Evolutionary conservation across 164 flowering plant genomes (phyloP), one percentile per base, ranked within the genome.

Genomic region (Aristolochia fimbriata): DNA sequence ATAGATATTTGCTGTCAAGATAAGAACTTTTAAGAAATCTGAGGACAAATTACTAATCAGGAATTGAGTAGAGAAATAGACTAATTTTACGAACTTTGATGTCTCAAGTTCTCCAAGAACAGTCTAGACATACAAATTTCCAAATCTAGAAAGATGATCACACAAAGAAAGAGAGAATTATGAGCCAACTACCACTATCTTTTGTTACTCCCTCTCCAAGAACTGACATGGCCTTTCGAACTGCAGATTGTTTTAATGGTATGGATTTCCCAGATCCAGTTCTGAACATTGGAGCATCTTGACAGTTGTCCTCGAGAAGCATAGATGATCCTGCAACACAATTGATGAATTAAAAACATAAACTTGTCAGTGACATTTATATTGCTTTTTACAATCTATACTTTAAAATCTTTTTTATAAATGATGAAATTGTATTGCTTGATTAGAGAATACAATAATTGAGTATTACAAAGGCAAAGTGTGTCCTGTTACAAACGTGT

Each of bases 241-340:
- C 48, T 17, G 67, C 57, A 48, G 56, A 56, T 11, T 56, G 41
- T 47, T 47, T 57, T 14, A 49, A 47, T 21, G 16, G 55, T 19
- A 64, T 55, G 15, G 67, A 25, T 41, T 64, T 64, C 27, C 67
- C 61, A 14, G 25, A 57, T n/a, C 61, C 66, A 10, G 66, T 55
- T 55, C 24, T 27, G 53, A 63, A 63, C 60, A 55, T 37, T 5
- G 47, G 65, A 23, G 48, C 43, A 24, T 49, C 45, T 60, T 41
- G 53, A 60, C 23, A 47, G 20, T 27, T 50, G 6, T 46, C 25
- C 30, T 31, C 31, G 5, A 65, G 47, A 7, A 55, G 59, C 62
- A 30, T 30, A 12, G 47, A 46, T n/a, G 63, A 66, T 50, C 64
- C 65, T 61, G 48, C 50, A 56, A 55, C 62, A 51, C 51, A 16